A percentile compares a stretch with the other conserved stretches of the same genome.
phyloP scores from a whole-genome alignment of 225 moss, liverwort and hornwort species.

The Polytrichum formosum region DNA sequence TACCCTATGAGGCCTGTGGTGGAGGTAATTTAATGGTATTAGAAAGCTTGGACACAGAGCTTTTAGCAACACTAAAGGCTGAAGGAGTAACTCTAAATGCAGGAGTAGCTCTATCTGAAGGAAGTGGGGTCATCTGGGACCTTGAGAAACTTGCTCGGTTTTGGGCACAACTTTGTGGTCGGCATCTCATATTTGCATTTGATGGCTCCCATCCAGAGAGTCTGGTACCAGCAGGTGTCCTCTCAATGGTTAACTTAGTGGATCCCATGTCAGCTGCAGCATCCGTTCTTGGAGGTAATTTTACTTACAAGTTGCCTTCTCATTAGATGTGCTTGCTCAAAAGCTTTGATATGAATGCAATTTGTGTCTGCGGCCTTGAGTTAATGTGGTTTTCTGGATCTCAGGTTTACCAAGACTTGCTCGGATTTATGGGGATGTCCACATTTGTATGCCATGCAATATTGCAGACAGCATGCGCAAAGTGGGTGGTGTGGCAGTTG shows the following conservation, averaged over 20 bases:
- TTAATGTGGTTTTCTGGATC: neutral
- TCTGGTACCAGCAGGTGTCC: constrained; percentile 58
- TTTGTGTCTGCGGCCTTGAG: too few species aligned
- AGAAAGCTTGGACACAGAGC: constrained; percentile 82
- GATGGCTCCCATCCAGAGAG: constrained; percentile 73
- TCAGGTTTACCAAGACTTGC: constrained; percentile 76
- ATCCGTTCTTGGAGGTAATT: constrained; percentile 74
- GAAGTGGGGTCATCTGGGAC: constrained; percentile 88
- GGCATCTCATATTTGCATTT: constrained; percentile 78
- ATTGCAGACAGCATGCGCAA: constrained; percentile 76
- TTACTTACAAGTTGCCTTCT: neutral
- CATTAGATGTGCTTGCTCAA: neutral
- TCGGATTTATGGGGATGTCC: constrained; percentile 75
- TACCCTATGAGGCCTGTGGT: constrained; percentile 87
- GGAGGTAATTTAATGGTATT: constrained; percentile 75
- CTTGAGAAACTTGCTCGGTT: constrained; percentile 74
- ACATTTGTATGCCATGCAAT: constrained; percentile 77
- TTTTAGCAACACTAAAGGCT: constrained; percentile 48
- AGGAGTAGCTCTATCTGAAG: constrained; percentile 45
- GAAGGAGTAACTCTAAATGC: constrained; percentile 52
- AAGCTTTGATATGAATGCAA: neutral
- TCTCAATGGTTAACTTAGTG: constrained; percentile 72
- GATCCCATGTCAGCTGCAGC: constrained; percentile 86
- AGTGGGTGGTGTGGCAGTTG: constrained; percentile 86
- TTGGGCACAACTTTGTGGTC: constrained; percentile 79